Percentiles rank a stretch among this genome's conserved stretches.
phyloP scores from a whole-genome alignment of 2,329 filamentous ascomycete species.

The Zymoseptoria pseudotritici region DNA sequence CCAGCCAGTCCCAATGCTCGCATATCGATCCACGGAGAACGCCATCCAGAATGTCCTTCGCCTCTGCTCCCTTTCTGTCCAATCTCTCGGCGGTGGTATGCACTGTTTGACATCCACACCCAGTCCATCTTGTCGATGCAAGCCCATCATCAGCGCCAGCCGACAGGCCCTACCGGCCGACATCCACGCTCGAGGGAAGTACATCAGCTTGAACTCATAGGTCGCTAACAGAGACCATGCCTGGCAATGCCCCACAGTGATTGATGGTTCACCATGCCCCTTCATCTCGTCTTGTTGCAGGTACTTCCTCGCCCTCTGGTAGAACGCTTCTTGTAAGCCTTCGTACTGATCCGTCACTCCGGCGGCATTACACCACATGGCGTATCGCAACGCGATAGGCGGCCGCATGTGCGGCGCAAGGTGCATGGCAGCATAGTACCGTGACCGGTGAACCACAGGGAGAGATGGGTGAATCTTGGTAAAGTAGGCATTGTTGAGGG shows the following conservation, averaged over 20 bases:
- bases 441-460: conserved; percentile 82
- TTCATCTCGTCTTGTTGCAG: conserved; percentile 84
- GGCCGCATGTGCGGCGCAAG: conserved; percentile 79
- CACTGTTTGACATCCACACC: conserved; percentile 91
- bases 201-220: conserved; percentile 97
- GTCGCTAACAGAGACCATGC: conserved; percentile 70
- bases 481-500: conserved; percentile 82
- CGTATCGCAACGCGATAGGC: conserved; percentile 81
- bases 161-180: conserved; percentile 77
- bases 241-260: conserved; percentile 80
- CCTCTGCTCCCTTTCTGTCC: conserved; percentile 88
- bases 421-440: conserved; percentile 83
- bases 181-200: conserved; percentile 92
- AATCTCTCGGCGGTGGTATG: conserved; percentile 76
- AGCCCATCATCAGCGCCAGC: conserved; percentile 81
- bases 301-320: conserved; percentile 82
- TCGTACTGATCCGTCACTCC: conserved; percentile 75
- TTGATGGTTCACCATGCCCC: conserved; percentile 81
- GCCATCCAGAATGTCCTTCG: conserved; percentile 92
- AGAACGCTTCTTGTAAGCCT: conserved; percentile 78
- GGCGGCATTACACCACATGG: conserved; percentile 93
- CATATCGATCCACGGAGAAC: conserved; percentile 84
- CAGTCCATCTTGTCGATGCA: conserved; percentile 75
- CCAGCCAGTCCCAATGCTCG: conserved; percentile 95
- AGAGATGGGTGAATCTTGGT: conserved; percentile 79